Conservation (phyloP, 2,329 filamentous ascomycete genomes). For the Cordyceps tenuipes region DNA sequence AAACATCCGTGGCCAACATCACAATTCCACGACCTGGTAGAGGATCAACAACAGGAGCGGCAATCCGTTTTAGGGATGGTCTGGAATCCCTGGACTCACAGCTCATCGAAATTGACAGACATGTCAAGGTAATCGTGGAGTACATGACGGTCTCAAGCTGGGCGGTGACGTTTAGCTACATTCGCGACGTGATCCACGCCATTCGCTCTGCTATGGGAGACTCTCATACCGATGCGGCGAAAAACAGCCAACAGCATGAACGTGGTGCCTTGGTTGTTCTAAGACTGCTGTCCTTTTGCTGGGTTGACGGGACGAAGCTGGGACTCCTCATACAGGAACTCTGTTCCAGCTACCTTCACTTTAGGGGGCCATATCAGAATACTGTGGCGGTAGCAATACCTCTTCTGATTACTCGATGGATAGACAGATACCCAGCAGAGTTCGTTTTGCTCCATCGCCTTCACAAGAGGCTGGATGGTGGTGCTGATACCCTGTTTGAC, state of each 20-base stretch:
- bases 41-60: not conserved
- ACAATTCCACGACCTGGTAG: conserved; percentile 24
- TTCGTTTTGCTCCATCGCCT: conserved; percentile 55
- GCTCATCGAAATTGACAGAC: conserved; percentile 41
- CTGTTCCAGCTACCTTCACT: conserved; percentile 58
- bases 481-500: conserved; percentile 60
- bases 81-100: conserved; percentile 24
- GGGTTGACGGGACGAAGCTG: conserved; percentile 55
- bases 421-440: conserved; percentile 55
- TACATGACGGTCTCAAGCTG: conserved; percentile 59
- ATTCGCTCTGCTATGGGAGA: conserved; percentile 38
- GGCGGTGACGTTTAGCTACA: conserved; percentile 49
- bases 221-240: conserved; percentile 24
- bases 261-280: conserved; percentile 44
- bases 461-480: conserved; percentile 54
- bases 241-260: conserved; percentile 41
- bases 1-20: conserved; percentile 31
- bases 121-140: conserved; percentile 50
- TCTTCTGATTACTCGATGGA: conserved; percentile 55
- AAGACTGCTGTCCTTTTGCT: conserved; percentile 53
- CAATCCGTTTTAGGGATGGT: not conserved
- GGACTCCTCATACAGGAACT: conserved; percentile 56
- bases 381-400: conserved; percentile 55
- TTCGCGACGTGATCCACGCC: conserved; percentile 43
- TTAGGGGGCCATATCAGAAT: conserved; percentile 56